Base-by-base conservation (phyloP, 495 filamentous ascomycete genomes). In the Chaetomium cochliodes region DNA sequence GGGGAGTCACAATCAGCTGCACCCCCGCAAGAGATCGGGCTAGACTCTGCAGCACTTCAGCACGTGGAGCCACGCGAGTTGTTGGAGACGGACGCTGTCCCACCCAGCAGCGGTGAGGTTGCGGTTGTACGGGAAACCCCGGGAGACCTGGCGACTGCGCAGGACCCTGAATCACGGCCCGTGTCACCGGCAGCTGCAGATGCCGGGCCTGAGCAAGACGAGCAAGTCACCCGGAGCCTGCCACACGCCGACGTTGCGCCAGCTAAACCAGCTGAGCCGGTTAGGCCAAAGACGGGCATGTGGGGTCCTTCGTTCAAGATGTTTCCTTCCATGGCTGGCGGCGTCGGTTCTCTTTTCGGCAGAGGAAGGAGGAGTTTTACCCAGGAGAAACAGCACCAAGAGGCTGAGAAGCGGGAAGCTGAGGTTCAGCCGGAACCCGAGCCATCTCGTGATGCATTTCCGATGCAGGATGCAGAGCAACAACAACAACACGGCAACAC, bases 291-390 rank as follows among this genome's bases (percentile, higher is more conserved):
- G 58, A 71, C 63, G 44, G 51, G 69, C n/a, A 25, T 66, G 26
- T 51, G 67, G n/a, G 53, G 65, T 5, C 66, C 69, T 22, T 59
- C 62, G 8, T 55, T 70, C 1, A 60, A 66, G 5, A 61, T 65
- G 23, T 65, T 73, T 1, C 69, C 68, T 46, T 64, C 62, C n/a
- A 57, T 68, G 8, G 23, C 61, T 18, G 67, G 63, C 41, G 57
- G 57, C 15, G 63, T 73, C 9, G 69, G 71, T 0, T 73, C 69
- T 22, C 60, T 70, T 22, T 67, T 70, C 39, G 62, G 65, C 47
- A 56, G 66, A 8, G 64, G 60, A 6, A 69, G 64, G 57, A 62
- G 62, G n/a, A n/a, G 25, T 3, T 46, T 65, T 9, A 49, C 28
- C 39, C 51, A 54, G 23, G 37, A 46, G 47, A 42, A 46, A 44